Conservation (phyloP, 2,329 filamentous ascomycete species). For the Capronia coronata region DNA sequence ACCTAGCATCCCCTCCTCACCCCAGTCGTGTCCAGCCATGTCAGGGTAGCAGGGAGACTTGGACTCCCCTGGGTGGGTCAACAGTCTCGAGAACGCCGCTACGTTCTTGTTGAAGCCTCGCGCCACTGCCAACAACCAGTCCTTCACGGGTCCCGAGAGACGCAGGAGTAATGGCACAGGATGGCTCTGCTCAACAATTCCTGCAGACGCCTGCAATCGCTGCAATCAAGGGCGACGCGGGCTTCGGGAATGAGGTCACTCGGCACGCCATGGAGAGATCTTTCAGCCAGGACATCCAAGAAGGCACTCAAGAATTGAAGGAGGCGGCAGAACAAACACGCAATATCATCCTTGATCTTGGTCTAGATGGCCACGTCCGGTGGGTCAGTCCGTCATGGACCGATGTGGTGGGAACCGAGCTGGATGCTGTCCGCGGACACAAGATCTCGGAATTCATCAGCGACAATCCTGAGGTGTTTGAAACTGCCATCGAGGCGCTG, state of each 20-base stretch:
- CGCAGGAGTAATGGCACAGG: constrained; percentile 36
- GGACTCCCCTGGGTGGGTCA: constrained; percentile 21
- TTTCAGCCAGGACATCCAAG: constrained; percentile 81
- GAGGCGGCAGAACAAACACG: constrained; percentile 93
- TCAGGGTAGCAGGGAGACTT: constrained; percentile 23
- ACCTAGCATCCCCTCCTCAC: neutral
- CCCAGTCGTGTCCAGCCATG: constrained; percentile 14
- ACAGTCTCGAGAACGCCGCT: constrained; percentile 16
- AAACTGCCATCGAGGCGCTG: constrained; percentile 79
- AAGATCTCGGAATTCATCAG: constrained; percentile 74
- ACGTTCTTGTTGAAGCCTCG: constrained; percentile 2
- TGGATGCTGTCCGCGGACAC: constrained; percentile 66
- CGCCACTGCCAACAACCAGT: neutral
- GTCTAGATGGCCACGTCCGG: constrained; percentile 79
- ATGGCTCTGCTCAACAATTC: constrained; percentile 36
- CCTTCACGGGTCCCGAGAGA: neutral
- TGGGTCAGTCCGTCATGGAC: constrained; percentile 97
- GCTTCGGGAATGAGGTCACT: constrained; percentile 28
- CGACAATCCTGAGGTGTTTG: constrained; percentile 72
- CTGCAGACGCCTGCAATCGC: constrained; percentile 41
- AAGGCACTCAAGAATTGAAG: constrained; percentile 87
- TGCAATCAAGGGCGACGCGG: constrained; percentile 41
- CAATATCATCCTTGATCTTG: constrained; percentile 92
- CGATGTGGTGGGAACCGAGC: constrained; percentile 77
- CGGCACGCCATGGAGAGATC: constrained; percentile 50